Conservation (phyloP, 176 grass and related monocot species). For the Cenchrus americanus region DNA sequence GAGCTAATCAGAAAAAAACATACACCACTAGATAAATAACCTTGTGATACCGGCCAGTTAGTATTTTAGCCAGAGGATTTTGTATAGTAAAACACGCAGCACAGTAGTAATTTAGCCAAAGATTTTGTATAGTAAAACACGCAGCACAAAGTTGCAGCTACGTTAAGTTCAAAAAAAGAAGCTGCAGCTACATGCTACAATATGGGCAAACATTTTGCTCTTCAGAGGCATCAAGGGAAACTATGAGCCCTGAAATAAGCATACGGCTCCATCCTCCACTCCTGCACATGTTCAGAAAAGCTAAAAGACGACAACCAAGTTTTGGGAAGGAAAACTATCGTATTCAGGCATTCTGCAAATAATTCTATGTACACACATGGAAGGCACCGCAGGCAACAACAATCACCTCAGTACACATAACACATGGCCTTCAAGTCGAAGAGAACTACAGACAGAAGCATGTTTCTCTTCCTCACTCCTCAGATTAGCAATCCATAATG, state of each 20-base stretch:
- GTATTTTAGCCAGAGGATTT: no score
- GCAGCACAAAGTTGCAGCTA: no score
- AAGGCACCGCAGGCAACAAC: constrained; percentile 36
- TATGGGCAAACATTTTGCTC: background rate
- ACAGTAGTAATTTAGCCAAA: no score
- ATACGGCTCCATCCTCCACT: background rate
- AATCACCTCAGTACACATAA: constrained; percentile 22
- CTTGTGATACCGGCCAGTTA: no score
- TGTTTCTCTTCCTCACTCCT: constrained; percentile 16
- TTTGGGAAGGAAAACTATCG: constrained; percentile 1
- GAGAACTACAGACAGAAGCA: constrained; percentile 17
- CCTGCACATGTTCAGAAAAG: constrained; percentile 22
- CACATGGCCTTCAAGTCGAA: constrained; percentile 23
- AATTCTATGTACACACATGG: constrained; percentile 48
- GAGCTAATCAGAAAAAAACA: no score
- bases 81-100: no score
- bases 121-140: no score
- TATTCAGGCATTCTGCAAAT: constrained; percentile 12
- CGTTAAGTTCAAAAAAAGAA: no score
- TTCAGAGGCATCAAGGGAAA: background rate
- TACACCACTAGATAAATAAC: no score
- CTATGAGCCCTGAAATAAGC: background rate
- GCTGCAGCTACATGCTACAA: no score
- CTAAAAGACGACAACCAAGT: background rate
- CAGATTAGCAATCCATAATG: constrained; percentile 25